Percentiles rank a stretch among this genome's conserved stretches.
Conservation (phyloP, 106 monocot genomes). For the Platanthera zijinensis region DNA sequence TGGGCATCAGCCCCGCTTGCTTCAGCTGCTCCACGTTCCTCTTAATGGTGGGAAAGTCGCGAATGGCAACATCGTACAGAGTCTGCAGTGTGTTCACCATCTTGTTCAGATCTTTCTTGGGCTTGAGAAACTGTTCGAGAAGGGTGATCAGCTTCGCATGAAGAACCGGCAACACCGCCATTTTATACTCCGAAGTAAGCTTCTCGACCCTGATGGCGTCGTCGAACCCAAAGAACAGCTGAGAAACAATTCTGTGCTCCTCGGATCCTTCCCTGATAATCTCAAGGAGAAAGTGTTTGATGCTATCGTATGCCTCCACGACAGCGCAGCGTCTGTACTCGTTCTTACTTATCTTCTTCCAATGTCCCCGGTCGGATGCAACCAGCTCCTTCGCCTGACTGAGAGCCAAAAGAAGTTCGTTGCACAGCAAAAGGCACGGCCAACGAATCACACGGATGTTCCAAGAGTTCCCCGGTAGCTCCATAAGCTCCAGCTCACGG, state of each 20-base stretch:
- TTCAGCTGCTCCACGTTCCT: constrained; percentile 53
- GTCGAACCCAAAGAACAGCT: constrained; percentile 54
- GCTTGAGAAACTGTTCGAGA: constrained; percentile 35
- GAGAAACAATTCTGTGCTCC: constrained; percentile 55
- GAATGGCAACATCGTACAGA: constrained; percentile 62
- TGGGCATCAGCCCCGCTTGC: constrained; percentile 39
- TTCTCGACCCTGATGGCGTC: constrained; percentile 42
- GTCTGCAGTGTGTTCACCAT: constrained; percentile 73
- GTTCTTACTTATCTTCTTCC: constrained; percentile 81
- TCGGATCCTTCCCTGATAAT: constrained; percentile 47
- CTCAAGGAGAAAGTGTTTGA: constrained; percentile 49
- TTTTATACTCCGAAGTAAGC: constrained; percentile 63
- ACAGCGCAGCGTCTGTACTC: constrained; percentile 90
- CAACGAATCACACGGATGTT: constrained; percentile 81
- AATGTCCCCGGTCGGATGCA: constrained; percentile 49
- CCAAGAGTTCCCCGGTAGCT: constrained; percentile 60
- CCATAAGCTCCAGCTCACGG: constrained; percentile 72
- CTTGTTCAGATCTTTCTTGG: constrained; percentile 53
- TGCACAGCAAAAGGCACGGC: constrained; percentile 88
- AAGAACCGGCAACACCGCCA: constrained; percentile 35
- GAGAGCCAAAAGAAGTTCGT: constrained; percentile 85
- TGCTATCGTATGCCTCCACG: constrained; percentile 83
- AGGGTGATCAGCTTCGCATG: constrained; percentile 47
- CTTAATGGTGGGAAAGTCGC: constrained; percentile 64
- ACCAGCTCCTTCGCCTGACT: constrained; percentile 63